Evolutionary conservation across 495 filamentous ascomycete species (phyloP), one percentile per base, ranked within the genome.

Genomic region (Elaphomyces granulatus): DNA sequence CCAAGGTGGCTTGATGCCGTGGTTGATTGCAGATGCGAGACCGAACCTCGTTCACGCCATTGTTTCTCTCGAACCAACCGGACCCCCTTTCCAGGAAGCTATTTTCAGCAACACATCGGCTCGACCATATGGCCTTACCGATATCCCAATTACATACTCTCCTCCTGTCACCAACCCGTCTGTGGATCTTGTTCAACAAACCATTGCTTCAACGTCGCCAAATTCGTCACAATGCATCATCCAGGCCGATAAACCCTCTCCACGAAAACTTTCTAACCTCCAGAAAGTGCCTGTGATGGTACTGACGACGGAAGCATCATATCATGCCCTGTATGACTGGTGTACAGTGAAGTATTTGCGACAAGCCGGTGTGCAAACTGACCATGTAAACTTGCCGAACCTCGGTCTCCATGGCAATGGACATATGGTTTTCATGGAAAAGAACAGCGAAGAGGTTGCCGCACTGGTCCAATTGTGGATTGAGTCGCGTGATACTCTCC

Each of bases 401-500:
- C 36, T 45, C 6, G 64, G 65, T 0, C 67, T 77, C 18, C 45
- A 58, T 21, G 74, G 77, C 1, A 78, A 78, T 49, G 74, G 67
- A 8, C 72, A 78, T 51, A 60, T 78, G 50, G 57, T 69, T 37
- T 74, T 75, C 43, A 52, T 78, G 45, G 74, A 78, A 58, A 72
- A 64, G 59, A 79, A 78, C 38, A 77, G 63, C 45, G 54, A 68
- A 36, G 47, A 56, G 3, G 61, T 74, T 38, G 70, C 70, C 2
- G 49, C 37, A 7, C 38, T 55, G 17, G 35, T 74, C 12, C 48
- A 61, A 33, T 40, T 44, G 23, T 71, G 67, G 66, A 62, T 71
- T 41, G 45, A 51, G n/a, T n/a, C n/a, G n/a, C n/a, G n/a, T n/a
- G n/a, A n/a, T n/a, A n/a, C n/a, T n/a, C n/a, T n/a, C n/a, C n/a